These are phyloP conservation scores for Chaetothyriales sp. DNA, from an alignment of 2,329 filamentous ascomycete species.

Conservation along the genomic window DNA sequence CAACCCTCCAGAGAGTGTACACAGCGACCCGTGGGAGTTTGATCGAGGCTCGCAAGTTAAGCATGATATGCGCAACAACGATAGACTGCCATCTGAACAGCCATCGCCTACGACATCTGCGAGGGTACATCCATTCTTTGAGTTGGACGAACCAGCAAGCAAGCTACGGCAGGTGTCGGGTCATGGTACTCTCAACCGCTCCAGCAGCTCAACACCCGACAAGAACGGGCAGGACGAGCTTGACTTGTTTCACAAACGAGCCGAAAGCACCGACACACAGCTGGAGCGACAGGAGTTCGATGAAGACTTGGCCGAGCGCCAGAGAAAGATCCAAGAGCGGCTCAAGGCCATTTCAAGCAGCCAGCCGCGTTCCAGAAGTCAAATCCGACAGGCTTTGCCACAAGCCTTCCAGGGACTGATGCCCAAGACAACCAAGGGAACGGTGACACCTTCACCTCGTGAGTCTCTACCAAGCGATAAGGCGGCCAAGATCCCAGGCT, in stretches of 20 bases:
- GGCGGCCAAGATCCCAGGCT: slow-evolving; percentile 28
- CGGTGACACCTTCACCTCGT: slow-evolving; percentile 21
- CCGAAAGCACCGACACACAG: slow-evolving; percentile 35
- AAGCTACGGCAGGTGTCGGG: not conserved
- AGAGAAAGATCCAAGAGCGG: slow-evolving; percentile 35
- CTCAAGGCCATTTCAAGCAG: slow-evolving; percentile 30
- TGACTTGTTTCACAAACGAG: slow-evolving; percentile 27
- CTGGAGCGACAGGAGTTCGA: slow-evolving; percentile 36
- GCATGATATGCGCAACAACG: not conserved
- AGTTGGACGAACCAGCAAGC: slow-evolving; percentile 5
- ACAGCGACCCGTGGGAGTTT: slow-evolving; percentile 43
- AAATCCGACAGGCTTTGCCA: slow-evolving; percentile 2
- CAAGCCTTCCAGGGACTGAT: slow-evolving; percentile 33
- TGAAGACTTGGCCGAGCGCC: slow-evolving; percentile 35
- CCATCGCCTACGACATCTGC: not conserved
- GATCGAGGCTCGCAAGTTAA: slow-evolving; percentile 19
- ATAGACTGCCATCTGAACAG: not conserved
- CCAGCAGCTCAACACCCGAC: not conserved
- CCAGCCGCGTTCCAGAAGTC: slow-evolving; percentile 13
- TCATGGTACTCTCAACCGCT: not conserved
- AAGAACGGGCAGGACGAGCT: slow-evolving; percentile 31
- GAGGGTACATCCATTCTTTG: not conserved
- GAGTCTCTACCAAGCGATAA: slow-evolving; percentile 23
- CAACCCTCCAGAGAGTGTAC: slow-evolving; percentile 36
- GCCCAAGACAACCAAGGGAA: slow-evolving; percentile 27